Conservation (phyloP, 192 early-diverging fungal species). For the Rhizophagus sp. region DNA sequence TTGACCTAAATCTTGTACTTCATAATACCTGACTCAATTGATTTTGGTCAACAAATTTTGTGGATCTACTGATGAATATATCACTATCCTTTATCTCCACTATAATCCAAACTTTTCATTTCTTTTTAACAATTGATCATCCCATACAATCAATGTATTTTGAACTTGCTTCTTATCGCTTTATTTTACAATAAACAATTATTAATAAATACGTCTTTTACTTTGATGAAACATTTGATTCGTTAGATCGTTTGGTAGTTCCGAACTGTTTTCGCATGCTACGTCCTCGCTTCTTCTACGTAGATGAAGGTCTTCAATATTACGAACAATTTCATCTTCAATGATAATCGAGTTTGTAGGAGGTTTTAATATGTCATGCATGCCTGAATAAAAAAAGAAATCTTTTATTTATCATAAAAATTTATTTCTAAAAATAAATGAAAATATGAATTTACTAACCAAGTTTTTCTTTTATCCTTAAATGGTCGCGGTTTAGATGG, state of each 20-base stretch:
- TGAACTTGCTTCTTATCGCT: slow-evolving; percentile 44
- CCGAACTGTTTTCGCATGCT: slow-evolving; percentile 32
- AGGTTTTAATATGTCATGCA: slow-evolving; percentile 23
- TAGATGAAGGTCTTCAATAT: slow-evolving; percentile 47
- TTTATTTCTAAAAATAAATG: neutral
- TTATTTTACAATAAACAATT: neutral
- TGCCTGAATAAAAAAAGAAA: neutral
- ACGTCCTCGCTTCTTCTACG: slow-evolving; percentile 39
- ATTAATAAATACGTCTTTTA: slow-evolving; percentile 3
- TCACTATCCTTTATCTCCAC: slow-evolving; percentile 13
- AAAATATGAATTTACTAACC: neutral
- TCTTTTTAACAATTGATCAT: slow-evolving; percentile 43
- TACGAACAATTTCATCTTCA: slow-evolving; percentile 17
- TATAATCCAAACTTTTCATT: slow-evolving; percentile 23
- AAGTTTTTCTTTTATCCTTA: slow-evolving; percentile 60
- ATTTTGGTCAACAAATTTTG: slow-evolving; percentile 50
- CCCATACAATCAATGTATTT: slow-evolving; percentile 71
- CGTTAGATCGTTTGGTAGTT: too few species aligned
- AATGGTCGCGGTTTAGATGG: slow-evolving; percentile 72
- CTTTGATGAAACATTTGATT: slow-evolving; percentile 29
- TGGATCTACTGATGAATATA: neutral
- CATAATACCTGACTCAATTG: slow-evolving; percentile 73
- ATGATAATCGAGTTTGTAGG: too few species aligned
- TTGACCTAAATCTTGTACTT: slow-evolving; percentile 62
- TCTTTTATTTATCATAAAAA: neutral